Conservation (phyloP, 768 basidiomycete genomes). For the Imleria badia region DNA sequence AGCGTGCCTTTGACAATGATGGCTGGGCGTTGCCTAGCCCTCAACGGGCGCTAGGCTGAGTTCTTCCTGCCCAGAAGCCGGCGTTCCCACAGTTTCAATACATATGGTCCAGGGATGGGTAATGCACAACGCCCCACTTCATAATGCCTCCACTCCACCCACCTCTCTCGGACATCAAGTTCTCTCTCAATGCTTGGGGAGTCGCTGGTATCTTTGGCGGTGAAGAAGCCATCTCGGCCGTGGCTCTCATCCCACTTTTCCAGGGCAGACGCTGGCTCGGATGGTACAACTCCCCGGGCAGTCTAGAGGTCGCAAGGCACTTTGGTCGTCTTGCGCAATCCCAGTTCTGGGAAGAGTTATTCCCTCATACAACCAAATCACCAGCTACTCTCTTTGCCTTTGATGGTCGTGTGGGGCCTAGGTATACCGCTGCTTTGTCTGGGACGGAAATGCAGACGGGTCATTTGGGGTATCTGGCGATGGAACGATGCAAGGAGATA, state of each 20-base stretch:
- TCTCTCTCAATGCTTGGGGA: conserved; percentile 28
- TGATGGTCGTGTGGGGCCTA: conserved; percentile 27
- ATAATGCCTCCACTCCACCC: conserved; percentile 15
- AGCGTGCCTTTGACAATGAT: neutral
- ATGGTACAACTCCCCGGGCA: conserved; percentile 37
- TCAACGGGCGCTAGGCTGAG: neutral
- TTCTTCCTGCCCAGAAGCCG: neutral
- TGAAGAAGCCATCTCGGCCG: conserved; percentile 32
- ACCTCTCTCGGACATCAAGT: conserved; percentile 10
- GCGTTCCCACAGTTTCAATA: neutral
- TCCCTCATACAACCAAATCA: conserved; percentile 22
- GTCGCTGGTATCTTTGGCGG: conserved; percentile 38
- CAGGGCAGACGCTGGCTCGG: conserved; percentile 31
- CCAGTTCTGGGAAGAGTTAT: conserved; percentile 25
- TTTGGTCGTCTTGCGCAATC: conserved; percentile 30
- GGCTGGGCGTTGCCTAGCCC: too few species aligned
- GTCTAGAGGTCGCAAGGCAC: conserved; percentile 28
- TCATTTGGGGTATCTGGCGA: conserved; percentile 27
- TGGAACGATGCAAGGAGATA: conserved; percentile 19
- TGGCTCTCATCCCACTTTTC: conserved; percentile 31
- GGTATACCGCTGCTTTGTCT: conserved; percentile 25
- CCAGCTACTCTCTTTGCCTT: conserved; percentile 24
- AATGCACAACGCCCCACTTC: neutral
- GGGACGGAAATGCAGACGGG: conserved; percentile 30
- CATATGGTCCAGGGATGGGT: neutral